Conservation (phyloP, 495 filamentous ascomycete genomes). For the Achaetomiella virescens region DNA sequence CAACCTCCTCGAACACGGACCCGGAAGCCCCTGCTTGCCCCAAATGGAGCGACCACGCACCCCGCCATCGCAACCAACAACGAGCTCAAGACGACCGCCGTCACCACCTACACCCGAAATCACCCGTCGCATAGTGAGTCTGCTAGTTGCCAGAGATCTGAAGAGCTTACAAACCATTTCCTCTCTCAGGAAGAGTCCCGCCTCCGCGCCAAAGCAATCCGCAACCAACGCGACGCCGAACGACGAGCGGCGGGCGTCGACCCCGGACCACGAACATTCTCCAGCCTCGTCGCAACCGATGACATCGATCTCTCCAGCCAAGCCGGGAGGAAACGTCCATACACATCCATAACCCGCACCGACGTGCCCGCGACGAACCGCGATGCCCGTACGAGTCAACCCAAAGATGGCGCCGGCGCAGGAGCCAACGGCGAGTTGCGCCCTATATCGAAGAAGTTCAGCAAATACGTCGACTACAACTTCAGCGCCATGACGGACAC, state of each 20-base stretch:
- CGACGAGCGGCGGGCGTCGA: constrained; percentile 29
- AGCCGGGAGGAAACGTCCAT: constrained; percentile 43
- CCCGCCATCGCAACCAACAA: constrained; percentile 44
- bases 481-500: constrained; percentile 97
- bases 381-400: constrained; percentile 47
- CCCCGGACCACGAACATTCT: constrained; percentile 28
- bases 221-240: constrained; percentile 60
- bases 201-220: constrained; percentile 83
- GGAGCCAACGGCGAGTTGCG: constrained; percentile 49
- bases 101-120: constrained; percentile 68
- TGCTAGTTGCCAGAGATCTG: not conserved
- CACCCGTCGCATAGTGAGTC: constrained; percentile 59
- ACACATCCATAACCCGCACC: constrained; percentile 56
- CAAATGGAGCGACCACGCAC: constrained; percentile 53
- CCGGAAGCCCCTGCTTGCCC: too few relatives aligned
- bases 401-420: constrained; percentile 41
- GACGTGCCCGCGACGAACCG: constrained; percentile 57
- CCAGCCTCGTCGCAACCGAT: constrained; percentile 36
- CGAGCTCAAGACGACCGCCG: constrained; percentile 35
- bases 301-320: constrained; percentile 33
- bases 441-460: constrained; percentile 55
- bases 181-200: constrained; percentile 67
- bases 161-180: not conserved
- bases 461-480: constrained; percentile 93
- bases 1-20: too few relatives aligned